A percentile compares a stretch with the other conserved stretches of the same genome.
phyloP scores from a whole-genome alignment of 257 asterid genomes.

The Ocimum tenuiflorum region DNA sequence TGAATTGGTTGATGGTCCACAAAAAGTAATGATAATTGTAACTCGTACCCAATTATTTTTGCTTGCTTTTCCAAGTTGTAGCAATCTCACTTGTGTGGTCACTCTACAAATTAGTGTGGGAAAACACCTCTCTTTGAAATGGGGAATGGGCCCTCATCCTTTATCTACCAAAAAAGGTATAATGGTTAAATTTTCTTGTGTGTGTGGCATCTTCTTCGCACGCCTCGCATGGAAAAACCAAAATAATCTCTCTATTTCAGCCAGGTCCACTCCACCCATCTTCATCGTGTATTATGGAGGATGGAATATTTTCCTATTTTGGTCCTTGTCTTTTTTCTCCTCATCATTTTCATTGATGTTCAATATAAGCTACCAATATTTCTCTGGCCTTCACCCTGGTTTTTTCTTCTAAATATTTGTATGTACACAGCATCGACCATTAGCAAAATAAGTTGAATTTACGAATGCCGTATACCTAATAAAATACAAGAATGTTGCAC shows the following conservation, averaged over 20 bases:
- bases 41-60: slow-evolving; percentile 11
- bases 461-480: not conserved
- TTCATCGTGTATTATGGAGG: not conserved
- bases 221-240: not conserved
- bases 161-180: too few species aligned
- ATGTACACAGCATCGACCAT: not conserved
- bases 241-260: not conserved
- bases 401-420: not conserved
- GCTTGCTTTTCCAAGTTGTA: slow-evolving; percentile 7
- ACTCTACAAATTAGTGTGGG: not conserved
- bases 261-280: not conserved
- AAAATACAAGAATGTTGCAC: not conserved
- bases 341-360: not conserved
- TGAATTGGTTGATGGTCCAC: slow-evolving; percentile 9
- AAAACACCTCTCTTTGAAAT: not conserved
- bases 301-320: slow-evolving; percentile 12
- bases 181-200: not conserved
- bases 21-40: slow-evolving; percentile 6
- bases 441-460: not conserved
- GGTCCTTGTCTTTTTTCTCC: not conserved
- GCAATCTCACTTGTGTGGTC: slow-evolving; percentile 19
- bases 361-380: not conserved
- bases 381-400: not conserved
- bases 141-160: not conserved
- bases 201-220: not conserved